Evolutionary conservation across 805 yeast species (phyloP), one percentile per base, ranked within the genome.

Genomic region (Isabelozyma rhagii): DNA sequence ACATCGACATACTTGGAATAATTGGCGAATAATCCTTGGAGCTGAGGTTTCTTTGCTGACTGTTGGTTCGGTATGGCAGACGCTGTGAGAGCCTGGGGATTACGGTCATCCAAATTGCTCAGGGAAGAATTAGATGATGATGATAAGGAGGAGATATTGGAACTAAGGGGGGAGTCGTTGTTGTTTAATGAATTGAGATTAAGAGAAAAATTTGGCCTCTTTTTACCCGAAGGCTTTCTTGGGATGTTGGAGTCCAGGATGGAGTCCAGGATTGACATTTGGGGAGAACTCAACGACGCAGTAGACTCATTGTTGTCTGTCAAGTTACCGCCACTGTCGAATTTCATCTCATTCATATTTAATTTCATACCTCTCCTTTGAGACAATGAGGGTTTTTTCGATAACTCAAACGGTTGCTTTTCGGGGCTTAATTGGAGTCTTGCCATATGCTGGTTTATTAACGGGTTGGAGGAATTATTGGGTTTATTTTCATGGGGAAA

Each of bases 1-100:
- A 93, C 85, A 67, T 94, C 98, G 45, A 94, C 81, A 63, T 89
- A 93, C 61, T 89, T 87, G 21, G 96, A 82, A 65, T 88, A 94
- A 62, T 85, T 84, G 9, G 92, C 87, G 71, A 94, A 92, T 46
- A 87, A 67, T 11, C 91, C 91, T 45, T 74, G 75, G 10, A 81
- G 65, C 51, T 71, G 70, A 2, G 68, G 69, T 48, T 61, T 62
- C 48, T 65, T 65, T 34, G 64, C 60, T 43, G 66, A 65, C 17
- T 58, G 54, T 14, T 31, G 36, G 36, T 31, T 31, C 36, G 36
- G 36, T 31, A 31, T 31, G 36, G 36, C 2, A 52, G 49, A 51
- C 48, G 50, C 45, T 48, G 59, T 28, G 57, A 64, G 18, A 2
- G 11, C 17, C 53, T 41, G 58, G 46, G 49, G 55, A 13, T 31